Percentiles rank a stretch among this genome's conserved stretches.
Evolutionary conservation across 1,284 basidiomycete genomes (phyloP).

Genomic region (Ustilago trichophora): DNA sequence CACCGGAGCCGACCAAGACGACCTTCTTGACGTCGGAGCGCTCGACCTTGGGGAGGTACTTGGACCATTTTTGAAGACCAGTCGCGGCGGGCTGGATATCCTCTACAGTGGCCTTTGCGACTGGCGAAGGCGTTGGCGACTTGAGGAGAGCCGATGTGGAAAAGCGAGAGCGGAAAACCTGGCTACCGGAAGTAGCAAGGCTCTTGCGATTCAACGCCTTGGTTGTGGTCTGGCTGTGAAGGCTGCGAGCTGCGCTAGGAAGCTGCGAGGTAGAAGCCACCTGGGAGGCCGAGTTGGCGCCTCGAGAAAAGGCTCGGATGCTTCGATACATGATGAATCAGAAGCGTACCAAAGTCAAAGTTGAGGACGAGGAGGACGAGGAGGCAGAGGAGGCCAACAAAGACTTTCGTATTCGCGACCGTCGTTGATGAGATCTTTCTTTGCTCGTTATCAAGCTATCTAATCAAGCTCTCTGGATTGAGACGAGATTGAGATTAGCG

Average conservation of each 20-base stretch:
- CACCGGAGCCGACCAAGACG: constrained; percentile 94
- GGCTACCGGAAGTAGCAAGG: constrained; percentile 30
- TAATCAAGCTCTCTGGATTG: constrained; percentile 8
- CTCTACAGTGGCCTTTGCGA: constrained; percentile 44
- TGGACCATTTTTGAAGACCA: constrained; percentile 59
- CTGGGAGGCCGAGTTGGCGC: constrained; percentile 38
- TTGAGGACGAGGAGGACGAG: neutral
- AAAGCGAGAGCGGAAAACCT: constrained; percentile 45
- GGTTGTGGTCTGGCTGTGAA: constrained; percentile 26
- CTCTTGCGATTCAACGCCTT: constrained; percentile 18
- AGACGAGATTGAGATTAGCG: neutral
- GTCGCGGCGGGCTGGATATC: constrained; percentile 55
- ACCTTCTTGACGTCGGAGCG: constrained; percentile 88
- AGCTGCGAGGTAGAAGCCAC: constrained; percentile 36
- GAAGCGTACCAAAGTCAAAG: constrained; percentile 6
- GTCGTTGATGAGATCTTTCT: neutral
- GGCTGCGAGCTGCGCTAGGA: constrained; percentile 23
- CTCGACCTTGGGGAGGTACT: constrained; percentile 61
- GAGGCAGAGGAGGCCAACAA: neutral
- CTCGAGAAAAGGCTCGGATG: constrained; percentile 38
- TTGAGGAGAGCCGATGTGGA: constrained; percentile 40
- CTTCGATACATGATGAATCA: constrained; percentile 43
- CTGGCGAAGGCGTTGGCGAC: constrained; percentile 36
- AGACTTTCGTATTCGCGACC: neutral
- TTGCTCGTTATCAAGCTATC: constrained; percentile 10